phyloP scores from a whole-genome alignment of 129 eudicot species.

The Chrysanthemum makinoi region DNA sequence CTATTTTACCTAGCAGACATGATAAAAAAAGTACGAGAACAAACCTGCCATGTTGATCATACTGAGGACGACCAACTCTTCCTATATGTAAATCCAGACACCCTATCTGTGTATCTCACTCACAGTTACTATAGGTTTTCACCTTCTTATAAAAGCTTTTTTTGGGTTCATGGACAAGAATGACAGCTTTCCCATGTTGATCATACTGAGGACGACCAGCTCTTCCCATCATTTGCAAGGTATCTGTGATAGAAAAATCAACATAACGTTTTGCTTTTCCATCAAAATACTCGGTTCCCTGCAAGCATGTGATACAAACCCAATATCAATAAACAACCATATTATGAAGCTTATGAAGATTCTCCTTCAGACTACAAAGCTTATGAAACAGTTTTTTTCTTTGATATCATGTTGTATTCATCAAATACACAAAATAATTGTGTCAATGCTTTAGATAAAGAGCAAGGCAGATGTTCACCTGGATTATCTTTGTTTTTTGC shows the following conservation, averaged over 20 bases:
- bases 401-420: slow-evolving; percentile 26
- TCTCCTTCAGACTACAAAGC: neutral
- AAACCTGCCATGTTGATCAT: too few species aligned
- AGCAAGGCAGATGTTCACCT: slow-evolving; percentile 13
- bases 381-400: neutral
- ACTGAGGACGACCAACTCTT: too few species aligned
- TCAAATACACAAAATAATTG: slow-evolving; percentile 32
- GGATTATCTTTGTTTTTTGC: neutral
- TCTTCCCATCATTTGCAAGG: slow-evolving; percentile 98
- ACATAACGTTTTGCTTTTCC: slow-evolving; percentile 81
- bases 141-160: slow-evolving; percentile 97
- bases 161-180: slow-evolving; percentile 95
- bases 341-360: neutral
- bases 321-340: slow-evolving; percentile 21
- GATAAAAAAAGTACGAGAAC: too few species aligned
- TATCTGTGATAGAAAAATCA: slow-evolving; percentile 95
- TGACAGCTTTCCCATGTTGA: slow-evolving; percentile 96
- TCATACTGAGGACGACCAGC: slow-evolving; percentile 97
- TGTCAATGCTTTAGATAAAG: slow-evolving; percentile 17
- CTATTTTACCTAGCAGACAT: too few species aligned
- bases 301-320: slow-evolving; percentile 17
- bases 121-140: neutral
- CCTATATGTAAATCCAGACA: too few species aligned
- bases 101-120: neutral
- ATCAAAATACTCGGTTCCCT: slow-evolving; percentile 96